A percentile compares a stretch with the other conserved stretches of the same genome.
phyloP scores from a whole-genome alignment of 2,329 filamentous ascomycete species.

The Neopestalotiopsis clavispora region DNA sequence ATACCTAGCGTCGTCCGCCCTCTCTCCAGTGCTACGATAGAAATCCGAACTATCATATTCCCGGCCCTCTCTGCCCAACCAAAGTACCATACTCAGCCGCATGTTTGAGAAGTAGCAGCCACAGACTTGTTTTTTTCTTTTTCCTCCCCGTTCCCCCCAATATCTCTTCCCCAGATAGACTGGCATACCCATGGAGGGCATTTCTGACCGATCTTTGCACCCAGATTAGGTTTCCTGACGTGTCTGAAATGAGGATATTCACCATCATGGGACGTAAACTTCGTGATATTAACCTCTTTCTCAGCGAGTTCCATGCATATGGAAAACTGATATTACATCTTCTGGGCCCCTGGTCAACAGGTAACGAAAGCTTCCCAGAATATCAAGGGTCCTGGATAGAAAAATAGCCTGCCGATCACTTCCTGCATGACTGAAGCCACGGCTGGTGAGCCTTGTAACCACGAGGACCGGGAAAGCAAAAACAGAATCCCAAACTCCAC shows the following conservation, averaged over 20 bases:
- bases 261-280: not conserved
- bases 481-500: not conserved
- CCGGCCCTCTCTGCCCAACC: not conserved
- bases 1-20: no score
- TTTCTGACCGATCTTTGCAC: no score
- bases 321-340: not conserved
- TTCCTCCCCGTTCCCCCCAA: not conserved
- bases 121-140: not conserved
- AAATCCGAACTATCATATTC: not conserved
- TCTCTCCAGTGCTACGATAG: not conserved
- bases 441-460: not conserved
- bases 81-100: slow-evolving; percentile 2
- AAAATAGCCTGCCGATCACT: not conserved
- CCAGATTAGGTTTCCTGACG: no score
- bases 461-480: not conserved
- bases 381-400: not conserved
- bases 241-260: no score
- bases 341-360: not conserved
- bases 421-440: not conserved
- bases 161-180: not conserved
- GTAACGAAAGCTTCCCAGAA: not conserved
- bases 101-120: not conserved
- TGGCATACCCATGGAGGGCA: not conserved
- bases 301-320: no score
- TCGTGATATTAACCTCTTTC: not conserved